Conservation (phyloP, 805 yeast genomes). For the Kuraishia capsulata region DNA sequence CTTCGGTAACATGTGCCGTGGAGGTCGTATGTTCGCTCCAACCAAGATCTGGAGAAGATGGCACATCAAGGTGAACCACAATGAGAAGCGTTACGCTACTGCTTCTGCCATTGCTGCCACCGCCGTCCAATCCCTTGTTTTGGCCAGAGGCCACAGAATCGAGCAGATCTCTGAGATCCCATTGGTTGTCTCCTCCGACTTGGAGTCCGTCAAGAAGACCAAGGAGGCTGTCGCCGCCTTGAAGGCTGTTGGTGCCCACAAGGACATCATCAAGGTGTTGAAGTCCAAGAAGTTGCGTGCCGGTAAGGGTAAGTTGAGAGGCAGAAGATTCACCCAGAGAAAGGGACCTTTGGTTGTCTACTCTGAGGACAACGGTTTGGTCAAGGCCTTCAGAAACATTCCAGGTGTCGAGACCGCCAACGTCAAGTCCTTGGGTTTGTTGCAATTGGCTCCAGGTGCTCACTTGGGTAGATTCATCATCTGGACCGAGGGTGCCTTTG, state of each 20-base stretch:
- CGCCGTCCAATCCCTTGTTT: conserved; percentile 94
- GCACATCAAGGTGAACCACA: conserved; percentile 99
- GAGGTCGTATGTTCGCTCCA: conserved; percentile 99
- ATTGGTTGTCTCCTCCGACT: conserved; percentile 87
- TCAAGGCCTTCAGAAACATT: conserved; percentile 98
- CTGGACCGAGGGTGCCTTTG: conserved; percentile 99
- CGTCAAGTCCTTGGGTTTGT: conserved; percentile 86
- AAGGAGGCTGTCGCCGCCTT: conserved; percentile 97
- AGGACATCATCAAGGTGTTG: conserved; percentile 95
- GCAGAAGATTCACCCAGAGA: conserved; percentile 99
- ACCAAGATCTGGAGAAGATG: conserved; percentile 99
- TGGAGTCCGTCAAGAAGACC: conserved; percentile 92
- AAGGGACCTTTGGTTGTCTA: conserved; percentile 99
- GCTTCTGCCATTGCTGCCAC: conserved; percentile 99
- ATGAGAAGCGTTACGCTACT: conserved; percentile 99
- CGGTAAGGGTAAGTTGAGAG: conserved; percentile 99
- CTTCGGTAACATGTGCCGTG: conserved; percentile 99
- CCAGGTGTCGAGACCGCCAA: conserved; percentile 99
- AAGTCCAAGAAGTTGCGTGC: conserved; percentile 99
- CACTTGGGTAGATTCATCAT: conserved; percentile 99
- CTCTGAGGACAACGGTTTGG: conserved; percentile 95
- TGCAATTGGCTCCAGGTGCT: conserved; percentile 99
- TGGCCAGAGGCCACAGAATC: conserved; percentile 99
- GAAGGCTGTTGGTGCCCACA: conserved; percentile 98
- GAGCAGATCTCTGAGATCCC: conserved; percentile 98